These are phyloP conservation scores for Oxyria digyna DNA, from an alignment of 148 eudicot species.

Conservation along the genomic window DNA sequence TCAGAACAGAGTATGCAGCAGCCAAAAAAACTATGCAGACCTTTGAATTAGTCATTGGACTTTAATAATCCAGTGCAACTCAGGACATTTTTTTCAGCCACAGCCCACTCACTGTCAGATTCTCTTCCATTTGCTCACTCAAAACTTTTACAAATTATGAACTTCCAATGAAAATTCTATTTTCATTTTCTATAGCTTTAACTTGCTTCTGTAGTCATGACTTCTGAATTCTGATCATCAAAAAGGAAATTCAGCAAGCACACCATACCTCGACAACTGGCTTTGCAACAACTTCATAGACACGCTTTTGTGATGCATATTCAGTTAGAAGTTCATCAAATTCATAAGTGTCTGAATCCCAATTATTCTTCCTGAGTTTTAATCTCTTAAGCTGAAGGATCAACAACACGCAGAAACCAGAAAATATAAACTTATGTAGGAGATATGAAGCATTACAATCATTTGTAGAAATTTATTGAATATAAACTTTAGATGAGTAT, in stretches of 20 bases:
- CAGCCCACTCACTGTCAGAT: background rate
- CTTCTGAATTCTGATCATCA: background rate
- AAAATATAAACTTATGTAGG: background rate
- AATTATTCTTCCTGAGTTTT: slow-evolving; percentile 95
- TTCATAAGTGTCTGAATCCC: slow-evolving; percentile 97
- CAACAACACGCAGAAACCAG: background rate
- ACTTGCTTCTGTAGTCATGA: background rate
- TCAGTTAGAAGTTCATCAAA: slow-evolving; percentile 97
- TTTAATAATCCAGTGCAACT: background rate
- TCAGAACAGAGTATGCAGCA: background rate
- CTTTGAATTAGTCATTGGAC: too few relatives aligned
- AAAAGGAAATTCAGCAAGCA: background rate
- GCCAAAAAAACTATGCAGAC: background rate
- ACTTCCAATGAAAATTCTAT: background rate
- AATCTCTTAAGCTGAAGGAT: slow-evolving; percentile 65
- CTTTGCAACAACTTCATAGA: slow-evolving; percentile 97
- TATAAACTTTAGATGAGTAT: background rate
- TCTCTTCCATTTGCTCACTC: background rate
- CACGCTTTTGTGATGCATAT: slow-evolving; percentile 91
- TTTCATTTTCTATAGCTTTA: background rate
- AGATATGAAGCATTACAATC: slow-evolving; percentile 1
- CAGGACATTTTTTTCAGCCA: background rate
- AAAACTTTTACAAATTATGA: background rate
- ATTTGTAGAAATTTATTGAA: background rate
- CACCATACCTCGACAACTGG: slow-evolving; percentile 92